A percentile compares a stretch with the other conserved stretches of the same genome.
Conservation (phyloP, 495 filamentous ascomycete species). For the Penicillium simplicissimum region DNA sequence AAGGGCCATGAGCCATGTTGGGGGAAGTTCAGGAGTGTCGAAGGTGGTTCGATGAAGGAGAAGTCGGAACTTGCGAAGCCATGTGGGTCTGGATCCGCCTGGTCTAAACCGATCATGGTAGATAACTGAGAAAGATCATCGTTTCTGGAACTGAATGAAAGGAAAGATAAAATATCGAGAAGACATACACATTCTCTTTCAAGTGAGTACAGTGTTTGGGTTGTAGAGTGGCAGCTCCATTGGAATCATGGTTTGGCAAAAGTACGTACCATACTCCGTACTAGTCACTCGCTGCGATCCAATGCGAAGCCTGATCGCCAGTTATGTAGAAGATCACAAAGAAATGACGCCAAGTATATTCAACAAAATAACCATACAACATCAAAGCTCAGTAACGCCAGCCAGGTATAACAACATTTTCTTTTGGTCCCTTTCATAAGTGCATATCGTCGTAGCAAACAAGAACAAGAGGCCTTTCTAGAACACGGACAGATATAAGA, state of each 20-base stretch:
- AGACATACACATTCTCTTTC: too few relatives aligned
- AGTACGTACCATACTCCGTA: too few relatives aligned
- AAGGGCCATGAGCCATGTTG: background rate
- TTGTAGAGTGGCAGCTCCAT: too few relatives aligned
- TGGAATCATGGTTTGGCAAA: too few relatives aligned
- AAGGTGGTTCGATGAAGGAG: constrained; percentile 8
- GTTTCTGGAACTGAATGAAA: background rate
- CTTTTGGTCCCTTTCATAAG: constrained; percentile 21
- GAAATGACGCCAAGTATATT: background rate
- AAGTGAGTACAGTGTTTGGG: too few relatives aligned
- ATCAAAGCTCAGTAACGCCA: constrained; percentile 19
- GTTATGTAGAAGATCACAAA: background rate
- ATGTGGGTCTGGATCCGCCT: constrained; percentile 20
- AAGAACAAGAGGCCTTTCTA: background rate
- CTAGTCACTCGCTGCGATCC: background rate
- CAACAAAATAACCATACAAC: background rate
- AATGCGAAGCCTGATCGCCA: background rate
- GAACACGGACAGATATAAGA: background rate
- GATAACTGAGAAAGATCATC: background rate
- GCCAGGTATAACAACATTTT: constrained; percentile 28
- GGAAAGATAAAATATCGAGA: too few relatives aligned
- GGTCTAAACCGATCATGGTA: constrained; percentile 19
- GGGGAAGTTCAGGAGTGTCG: background rate
- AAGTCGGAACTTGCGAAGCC: constrained; percentile 3
- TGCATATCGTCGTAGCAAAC: constrained; percentile 27